These are phyloP conservation scores for Cantharellus cinnabarinus DNA, from an alignment of 768 basidiomycete genomes.

Conservation along the genomic window DNA sequence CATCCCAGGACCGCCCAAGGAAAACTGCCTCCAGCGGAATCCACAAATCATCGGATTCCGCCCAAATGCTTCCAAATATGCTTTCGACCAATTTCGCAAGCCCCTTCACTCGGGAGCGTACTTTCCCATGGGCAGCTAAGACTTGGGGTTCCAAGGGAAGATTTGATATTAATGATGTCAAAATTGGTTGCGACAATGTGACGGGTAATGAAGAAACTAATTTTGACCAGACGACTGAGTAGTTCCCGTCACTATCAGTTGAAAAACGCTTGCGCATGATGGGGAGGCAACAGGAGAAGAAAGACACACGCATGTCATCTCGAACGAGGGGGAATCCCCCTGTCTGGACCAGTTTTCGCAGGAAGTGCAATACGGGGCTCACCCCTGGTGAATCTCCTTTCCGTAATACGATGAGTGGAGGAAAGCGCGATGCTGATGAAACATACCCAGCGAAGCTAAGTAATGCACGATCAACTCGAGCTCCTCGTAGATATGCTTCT, in stretches of 20 bases:
- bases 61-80: conserved; percentile 31
- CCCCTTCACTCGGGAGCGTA: conserved; percentile 28
- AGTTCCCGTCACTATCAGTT: conserved; percentile 2
- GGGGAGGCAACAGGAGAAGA: conserved; percentile 35
- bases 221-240: conserved; percentile 27
- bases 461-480: conserved; percentile 29
- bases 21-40: conserved; percentile 29
- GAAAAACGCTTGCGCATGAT: conserved; percentile 25
- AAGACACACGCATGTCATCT: conserved; percentile 42
- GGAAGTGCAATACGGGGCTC: conserved; percentile 29
- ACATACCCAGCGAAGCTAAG: conserved; percentile 24
- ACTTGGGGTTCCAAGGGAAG: conserved; percentile 16
- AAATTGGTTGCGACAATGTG: conserved; percentile 33
- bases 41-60: conserved; percentile 31
- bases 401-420: background rate
- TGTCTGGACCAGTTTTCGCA: conserved; percentile 45
- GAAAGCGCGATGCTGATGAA: background rate
- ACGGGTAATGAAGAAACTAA: conserved; percentile 30
- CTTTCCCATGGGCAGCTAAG: conserved; percentile 16
- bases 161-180: conserved; percentile 38
- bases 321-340: conserved; percentile 40
- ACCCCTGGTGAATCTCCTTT: conserved; percentile 9
- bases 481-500: conserved; percentile 30
- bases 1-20: conserved; percentile 36
- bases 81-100: conserved; percentile 32